Base-by-base conservation (phyloP, 2,329 filamentous ascomycete genomes). In the Biscogniauxia sp. region DNA sequence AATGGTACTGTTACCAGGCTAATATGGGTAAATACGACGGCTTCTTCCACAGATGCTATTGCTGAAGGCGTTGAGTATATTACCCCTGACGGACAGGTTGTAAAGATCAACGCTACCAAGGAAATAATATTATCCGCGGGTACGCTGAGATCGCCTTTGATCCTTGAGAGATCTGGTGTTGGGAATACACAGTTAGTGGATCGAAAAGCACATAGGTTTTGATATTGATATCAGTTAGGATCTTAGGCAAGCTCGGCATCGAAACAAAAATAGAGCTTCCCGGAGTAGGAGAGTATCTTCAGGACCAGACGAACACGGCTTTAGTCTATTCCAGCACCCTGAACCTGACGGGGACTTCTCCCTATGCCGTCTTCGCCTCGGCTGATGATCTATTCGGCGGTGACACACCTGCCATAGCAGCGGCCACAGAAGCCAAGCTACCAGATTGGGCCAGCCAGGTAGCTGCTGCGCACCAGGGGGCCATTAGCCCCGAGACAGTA, bases 111-210 rank as follows among this genome's bases (percentile, higher is more conserved):
- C 11, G 82, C 79, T 2, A 72, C 67, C 5, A 80, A 77, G 61
- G 81, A 84, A 62, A 76, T 83, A 6, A 75, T 84, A 20, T 58
- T 79, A 7, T 80, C 79, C 0, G 79, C 78, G 0, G 83, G 84
- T 0, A 72, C 82, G 2, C 75, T 84, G 56, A 77, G 79, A 60
- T 81, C 80, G 8, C 83, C 84, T 0, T 73, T 79, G 0, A 79
- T 86, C 13, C 77, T 87, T 1, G 78, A 84, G 62, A 74, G 75
- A 8, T 86, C 82, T 0, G 84, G 83, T 0, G 76, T 86, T 15
- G 83, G 84, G 0, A 76, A 77, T 55, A 66, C 71, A 5, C 62
- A 37, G 70, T 73, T 66, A 56, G 66, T 55, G 3, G 54, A 23
- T n/a, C 41, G 45, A 11, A 19, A 11, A 4, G n/a, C 6, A 52